phyloP scores from a whole-genome alignment of 768 basidiomycete species.

The Tylopilus subfusipes region DNA sequence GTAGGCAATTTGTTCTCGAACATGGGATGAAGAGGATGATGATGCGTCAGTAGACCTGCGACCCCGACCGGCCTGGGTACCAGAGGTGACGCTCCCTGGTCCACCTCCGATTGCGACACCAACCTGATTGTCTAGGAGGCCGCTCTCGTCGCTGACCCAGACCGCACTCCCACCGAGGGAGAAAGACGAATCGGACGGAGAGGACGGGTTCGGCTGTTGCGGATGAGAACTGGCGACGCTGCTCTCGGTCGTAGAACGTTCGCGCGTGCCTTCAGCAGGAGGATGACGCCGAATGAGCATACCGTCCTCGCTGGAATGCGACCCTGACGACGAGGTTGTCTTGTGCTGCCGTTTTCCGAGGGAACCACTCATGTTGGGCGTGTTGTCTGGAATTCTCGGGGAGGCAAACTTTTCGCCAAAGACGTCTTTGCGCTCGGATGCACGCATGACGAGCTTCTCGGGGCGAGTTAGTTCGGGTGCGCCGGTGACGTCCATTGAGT shows the following conservation, averaged over 20 bases:
- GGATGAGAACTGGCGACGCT: conserved; percentile 32
- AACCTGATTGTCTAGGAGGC: conserved; percentile 42
- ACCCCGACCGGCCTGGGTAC: conserved; percentile 45
- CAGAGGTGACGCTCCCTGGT: conserved; percentile 44
- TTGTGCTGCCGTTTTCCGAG: conserved; percentile 39
- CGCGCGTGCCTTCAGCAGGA: conserved; percentile 32
- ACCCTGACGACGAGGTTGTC: conserved; percentile 54
- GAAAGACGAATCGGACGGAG: conserved; percentile 72
- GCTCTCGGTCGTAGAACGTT: conserved; percentile 40
- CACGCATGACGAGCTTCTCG: conserved; percentile 88
- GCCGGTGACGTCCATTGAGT: conserved; percentile 81
- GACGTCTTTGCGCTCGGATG: conserved; percentile 87
- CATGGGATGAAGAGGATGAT: conserved; percentile 58
- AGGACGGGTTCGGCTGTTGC: conserved; percentile 38
- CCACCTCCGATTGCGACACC: conserved; percentile 40
- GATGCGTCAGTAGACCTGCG: conserved; percentile 73
- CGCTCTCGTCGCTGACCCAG: conserved; percentile 79
- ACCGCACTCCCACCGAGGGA: conserved; percentile 77
- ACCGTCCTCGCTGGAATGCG: conserved; percentile 69
- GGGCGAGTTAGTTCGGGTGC: conserved; percentile 73
- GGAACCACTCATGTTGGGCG: neutral
- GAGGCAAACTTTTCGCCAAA: conserved; percentile 78
- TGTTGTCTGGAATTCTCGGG: conserved; percentile 19
- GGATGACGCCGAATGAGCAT: conserved; percentile 42
- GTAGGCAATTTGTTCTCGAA: conserved; percentile 40